Conservation (phyloP, 371 early-diverging fungal species). For the Mortierella sp. region DNA sequence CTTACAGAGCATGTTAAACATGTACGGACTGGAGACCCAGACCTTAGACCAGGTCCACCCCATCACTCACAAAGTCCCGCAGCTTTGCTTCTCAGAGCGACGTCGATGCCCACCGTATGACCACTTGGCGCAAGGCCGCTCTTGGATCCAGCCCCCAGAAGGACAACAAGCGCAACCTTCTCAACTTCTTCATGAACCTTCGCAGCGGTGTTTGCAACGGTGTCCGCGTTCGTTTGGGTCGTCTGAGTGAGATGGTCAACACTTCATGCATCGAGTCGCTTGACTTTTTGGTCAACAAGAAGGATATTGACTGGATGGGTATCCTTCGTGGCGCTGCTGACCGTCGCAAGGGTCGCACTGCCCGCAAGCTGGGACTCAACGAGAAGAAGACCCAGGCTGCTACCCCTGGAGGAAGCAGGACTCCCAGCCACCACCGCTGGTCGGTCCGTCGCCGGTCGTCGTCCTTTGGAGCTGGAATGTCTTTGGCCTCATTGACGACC, state of each 20-base stretch:
- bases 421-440: conserved; percentile 62
- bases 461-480: conserved; percentile 58
- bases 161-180: conserved; percentile 73
- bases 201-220: conserved; percentile 80
- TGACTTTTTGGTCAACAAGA: conserved; percentile 86
- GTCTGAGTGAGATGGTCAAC: conserved; percentile 82
- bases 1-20: conserved; percentile 78
- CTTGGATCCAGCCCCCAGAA: conserved; percentile 46
- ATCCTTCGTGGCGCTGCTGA: conserved; percentile 71
- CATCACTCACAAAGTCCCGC: conserved; percentile 61
- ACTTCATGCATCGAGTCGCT: conserved; percentile 87
- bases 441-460: conserved; percentile 61
- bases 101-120: conserved; percentile 38
- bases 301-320: conserved; percentile 78
- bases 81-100: conserved; percentile 30
- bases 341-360: conserved; percentile 54
- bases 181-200: conserved; percentile 89
- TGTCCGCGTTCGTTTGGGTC: conserved; percentile 80
- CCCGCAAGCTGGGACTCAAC: conserved; percentile 64
- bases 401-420: conserved; percentile 65
- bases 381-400: conserved; percentile 65
- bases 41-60: conserved; percentile 79
- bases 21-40: conserved; percentile 87
- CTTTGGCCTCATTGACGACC: conserved; percentile 39
- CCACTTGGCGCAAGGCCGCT: conserved; percentile 49